Evolutionary conservation across 371 early-diverging fungal genomes (phyloP), one percentile per base, ranked within the genome.

Genomic region (Mortierella sp.): DNA sequence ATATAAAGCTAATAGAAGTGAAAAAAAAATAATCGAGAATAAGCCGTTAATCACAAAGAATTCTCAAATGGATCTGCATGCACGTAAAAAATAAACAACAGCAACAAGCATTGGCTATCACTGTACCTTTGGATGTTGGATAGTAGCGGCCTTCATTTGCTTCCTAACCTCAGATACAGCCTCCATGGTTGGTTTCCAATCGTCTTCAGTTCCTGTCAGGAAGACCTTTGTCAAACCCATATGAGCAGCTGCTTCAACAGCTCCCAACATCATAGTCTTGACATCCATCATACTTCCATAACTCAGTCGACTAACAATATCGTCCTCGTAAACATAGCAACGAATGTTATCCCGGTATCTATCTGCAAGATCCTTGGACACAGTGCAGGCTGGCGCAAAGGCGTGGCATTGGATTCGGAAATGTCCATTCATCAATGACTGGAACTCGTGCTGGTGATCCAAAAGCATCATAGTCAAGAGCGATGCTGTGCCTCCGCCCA

Each of bases 401-500:
- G 91, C 86, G 61, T 86, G 93, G 52, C 86, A 86, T 18, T 64
- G 79, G 20, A 88, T 78, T 68, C 83, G 78, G 64, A 93, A 83
- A 0, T 70, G 62, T 28, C 87, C 84, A 26, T 84, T 72, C 55
- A 87, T 81, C 24, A 76, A 74, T 26, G 86, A 80, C 32, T 78
- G 83, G 55, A 90, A 88, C 69, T 90, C 90, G 35, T 89, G 85
- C 6, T 90, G 85, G 51, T 89, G 89, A 55, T 92, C 91, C 18
- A 86, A 79, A 10, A 96, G 66, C 89, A 96, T 92, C 68, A 96
- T 93, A 0, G 94, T 93, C 70, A 95, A 70, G 11, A 96, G 84
- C 6, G 95, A 88, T 0, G 95, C 95, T 0, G 95, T 92, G 4
- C 92, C 91, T 1, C 88, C 96, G n/a, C 96, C 96, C 8, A 96